Evolutionary conservation across 495 filamentous ascomycete genomes (phyloP), one percentile per base, ranked within the genome.

Genomic region (Trichoderma orchidacearum): DNA sequence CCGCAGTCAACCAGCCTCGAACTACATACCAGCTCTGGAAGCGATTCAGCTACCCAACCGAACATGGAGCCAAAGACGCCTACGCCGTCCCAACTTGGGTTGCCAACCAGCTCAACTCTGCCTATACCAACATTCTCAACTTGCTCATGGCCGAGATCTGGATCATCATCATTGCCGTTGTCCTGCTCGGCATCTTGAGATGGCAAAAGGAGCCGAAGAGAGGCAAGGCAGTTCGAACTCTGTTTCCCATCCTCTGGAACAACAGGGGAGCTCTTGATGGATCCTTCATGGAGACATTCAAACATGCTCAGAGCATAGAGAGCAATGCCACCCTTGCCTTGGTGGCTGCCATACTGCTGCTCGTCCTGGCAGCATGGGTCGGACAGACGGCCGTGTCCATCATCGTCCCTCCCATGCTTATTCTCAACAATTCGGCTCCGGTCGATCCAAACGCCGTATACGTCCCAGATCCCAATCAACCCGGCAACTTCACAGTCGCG

Each of bases 401-500:
- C 29, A 48, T 68, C 25, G 55, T 68, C 15, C 61, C 68, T 9
- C 62, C 59, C 6, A 48, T 53, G 11, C 56, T 70, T 30, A 55
- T 63, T 27, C 34, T 70, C 31, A 60, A 56, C 57, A 62, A 58
- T 54, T 58, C 63, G 15, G 59, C 66, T 4, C 64, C 64, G 3
- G 63, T 68, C 32, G 60, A 60, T 32, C 62, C 62, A 8, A 56
- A 55, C 15, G 34, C 64, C 27, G 60, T 69, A 52, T 62, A 59
- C 60, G 56, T 68, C 45, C 61, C 68, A 58, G 55, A 11, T 56
- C 56, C 18, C 35, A 18, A 41, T n/a, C 34, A 3, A 15, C 2
- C 1, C 8, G 36, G 9, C 5, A 17, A 17, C n/a, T n/a, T 17
- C 5, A n/a, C 13, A 18, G 21, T 6, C 3, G 36, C 13, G 3